Conservation (phyloP, 2,329 filamentous ascomycete species). For the Metarhizium humberi region DNA sequence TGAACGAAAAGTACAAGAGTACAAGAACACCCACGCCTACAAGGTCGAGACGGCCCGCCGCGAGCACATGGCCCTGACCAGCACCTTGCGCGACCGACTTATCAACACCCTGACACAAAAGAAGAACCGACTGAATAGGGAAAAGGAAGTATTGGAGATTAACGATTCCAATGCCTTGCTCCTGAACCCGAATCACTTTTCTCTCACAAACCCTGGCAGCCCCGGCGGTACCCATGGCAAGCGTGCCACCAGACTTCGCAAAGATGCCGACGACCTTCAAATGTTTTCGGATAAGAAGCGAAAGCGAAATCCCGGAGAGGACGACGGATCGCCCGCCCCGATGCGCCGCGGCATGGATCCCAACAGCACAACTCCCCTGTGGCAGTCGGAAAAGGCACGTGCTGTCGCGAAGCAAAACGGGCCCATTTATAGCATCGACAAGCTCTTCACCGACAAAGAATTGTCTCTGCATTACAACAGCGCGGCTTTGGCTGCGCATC, state of each 20-base stretch:
- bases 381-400: slow-evolving; percentile 51
- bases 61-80: slow-evolving; percentile 50
- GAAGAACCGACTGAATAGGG: slow-evolving; percentile 53
- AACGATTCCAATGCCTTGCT: slow-evolving; percentile 56
- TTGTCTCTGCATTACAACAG: slow-evolving; percentile 56
- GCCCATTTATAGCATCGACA: slow-evolving; percentile 56
- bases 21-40: slow-evolving; percentile 51
- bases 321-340: slow-evolving; percentile 54
- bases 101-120: slow-evolving; percentile 57
- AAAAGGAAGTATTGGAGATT: slow-evolving; percentile 61
- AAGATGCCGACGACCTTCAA: slow-evolving; percentile 49
- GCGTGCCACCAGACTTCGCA: slow-evolving; percentile 51
- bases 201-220: slow-evolving; percentile 53
- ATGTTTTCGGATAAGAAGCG: slow-evolving; percentile 52
- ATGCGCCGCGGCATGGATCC: slow-evolving; percentile 46
- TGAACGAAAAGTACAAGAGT: slow-evolving; percentile 51
- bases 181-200: slow-evolving; percentile 60
- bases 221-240: slow-evolving; percentile 55
- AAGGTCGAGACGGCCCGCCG: slow-evolving; percentile 52
- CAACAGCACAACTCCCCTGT: slow-evolving; percentile 49
- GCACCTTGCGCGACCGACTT: slow-evolving; percentile 55
- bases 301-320: slow-evolving; percentile 50
- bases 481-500: slow-evolving; percentile 52
- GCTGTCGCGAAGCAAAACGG: slow-evolving; percentile 46
- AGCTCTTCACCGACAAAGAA: slow-evolving; percentile 63